These are phyloP conservation scores for Boletus edulis DNA, from an alignment of 768 basidiomycete species.

Conservation along the genomic window DNA sequence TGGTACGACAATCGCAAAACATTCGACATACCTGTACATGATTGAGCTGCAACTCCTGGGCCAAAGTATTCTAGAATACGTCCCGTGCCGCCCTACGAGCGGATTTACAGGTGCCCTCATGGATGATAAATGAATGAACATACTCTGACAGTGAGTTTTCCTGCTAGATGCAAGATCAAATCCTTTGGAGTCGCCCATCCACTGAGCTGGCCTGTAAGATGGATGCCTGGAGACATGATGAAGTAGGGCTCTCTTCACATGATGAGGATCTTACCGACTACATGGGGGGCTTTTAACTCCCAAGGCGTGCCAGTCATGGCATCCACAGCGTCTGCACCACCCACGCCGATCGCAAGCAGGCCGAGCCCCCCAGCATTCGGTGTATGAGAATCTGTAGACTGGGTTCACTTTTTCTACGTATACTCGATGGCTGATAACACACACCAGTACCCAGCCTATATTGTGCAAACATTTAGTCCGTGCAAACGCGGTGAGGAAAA, in stretches of 20 bases:
- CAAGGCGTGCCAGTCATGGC: conserved; percentile 98
- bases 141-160: conserved; percentile 90
- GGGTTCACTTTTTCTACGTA: neutral
- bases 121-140: conserved; percentile 25
- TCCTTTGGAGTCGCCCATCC: conserved; percentile 98
- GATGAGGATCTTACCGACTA: conserved; percentile 56
- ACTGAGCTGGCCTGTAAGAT: conserved; percentile 79
- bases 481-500: conserved; percentile 3
- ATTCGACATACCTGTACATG: conserved; percentile 73
- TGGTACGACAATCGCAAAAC: neutral
- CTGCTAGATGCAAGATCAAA: conserved; percentile 90
- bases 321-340: conserved; percentile 97
- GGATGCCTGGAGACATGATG: conserved; percentile 56
- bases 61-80: conserved; percentile 97
- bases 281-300: conserved; percentile 91
- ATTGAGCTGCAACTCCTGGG: conserved; percentile 82
- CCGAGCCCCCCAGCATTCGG: conserved; percentile 98
- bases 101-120: neutral
- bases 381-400: conserved; percentile 83
- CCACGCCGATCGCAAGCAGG: conserved; percentile 97
- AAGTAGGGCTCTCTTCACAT: neutral
- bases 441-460: conserved; percentile 78
- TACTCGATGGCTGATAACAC: conserved; percentile 12
- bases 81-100: conserved; percentile 85
- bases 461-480: conserved; percentile 1